Base-by-base conservation (phyloP, 139 green algal species). In the Micractinium conductrix region DNA sequence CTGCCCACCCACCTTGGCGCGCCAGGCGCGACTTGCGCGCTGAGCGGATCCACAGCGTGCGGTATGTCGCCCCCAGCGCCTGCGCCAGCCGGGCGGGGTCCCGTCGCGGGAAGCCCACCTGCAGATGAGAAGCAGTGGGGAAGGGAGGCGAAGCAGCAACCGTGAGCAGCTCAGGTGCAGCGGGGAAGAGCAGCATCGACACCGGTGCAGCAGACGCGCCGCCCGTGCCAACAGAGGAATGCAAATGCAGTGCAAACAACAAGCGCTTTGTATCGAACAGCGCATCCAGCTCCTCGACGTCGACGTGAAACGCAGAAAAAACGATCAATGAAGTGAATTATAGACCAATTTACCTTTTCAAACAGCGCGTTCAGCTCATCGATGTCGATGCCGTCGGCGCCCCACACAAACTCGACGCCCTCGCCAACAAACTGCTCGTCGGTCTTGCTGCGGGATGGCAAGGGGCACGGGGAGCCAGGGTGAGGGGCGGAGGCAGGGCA, bases 361-460 rank as follows among this genome's bases (percentile, higher is more conserved):
- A 98, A 98, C n/a, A 98, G 84, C 65, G 95, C 88, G 82, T 97
- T 97, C 9, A 98, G 85, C 81, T 98, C 94, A 0, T 87, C 89
- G 0, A 97, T 28, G 42, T 90, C 81, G 22, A 98, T 87, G 74
- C 87, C 93, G 24, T 94, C 84, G 24, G 72, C 53, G 1, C 80
- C 88, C 60, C 92, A 90, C 40, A 97, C 87, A 83, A 98, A 98
- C 65, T 97, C 91, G 16, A 97, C 53, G 37, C 93, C 93, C 38
- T 91, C 78, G 33, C 80, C 76, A 22, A 79, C 21, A 58, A 97
- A 98, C 10, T 84, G 71, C 12, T 85, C 87, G 84, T 98, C 94
- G 26, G 80, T 78, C 86, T 94, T 95, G 62, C 87, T 90, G 45
- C 95, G 76, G 37, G n/a, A n/a, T n/a, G n/a, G n/a, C n/a, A n/a